These are phyloP conservation scores for Globisporangium radiosum DNA, from an alignment of 352 stramenopile species.

Conservation along the genomic window DNA sequence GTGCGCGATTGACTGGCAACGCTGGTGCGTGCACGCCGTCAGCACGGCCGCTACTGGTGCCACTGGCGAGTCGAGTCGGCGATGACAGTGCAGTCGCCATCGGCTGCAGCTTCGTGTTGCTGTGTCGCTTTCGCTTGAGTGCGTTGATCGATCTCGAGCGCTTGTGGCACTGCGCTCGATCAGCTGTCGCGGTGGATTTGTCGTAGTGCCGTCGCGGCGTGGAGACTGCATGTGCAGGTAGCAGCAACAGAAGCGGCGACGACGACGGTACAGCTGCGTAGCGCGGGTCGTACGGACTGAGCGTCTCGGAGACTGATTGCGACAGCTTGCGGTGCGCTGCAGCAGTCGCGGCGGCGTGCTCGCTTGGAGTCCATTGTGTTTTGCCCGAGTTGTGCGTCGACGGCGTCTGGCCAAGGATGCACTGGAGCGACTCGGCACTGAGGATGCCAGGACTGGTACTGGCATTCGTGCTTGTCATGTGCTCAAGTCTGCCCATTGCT, in stretches of 20 bases:
- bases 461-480: background rate
- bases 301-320: background rate
- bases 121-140: constrained; percentile 3
- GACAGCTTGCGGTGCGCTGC: background rate
- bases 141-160: background rate
- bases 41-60: background rate
- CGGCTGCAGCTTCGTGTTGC: background rate
- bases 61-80: background rate
- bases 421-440: constrained; percentile 21
- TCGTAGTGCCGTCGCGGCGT: background rate
- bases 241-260: background rate
- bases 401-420: constrained; percentile 5
- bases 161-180: background rate
- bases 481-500: too few relatives aligned
- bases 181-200: background rate
- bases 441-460: constrained; percentile 13
- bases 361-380: background rate
- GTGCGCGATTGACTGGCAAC: background rate
- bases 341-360: background rate
- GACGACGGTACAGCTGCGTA: background rate
- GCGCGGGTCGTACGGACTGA: constrained; percentile 11
- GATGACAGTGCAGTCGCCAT: background rate
- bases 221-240: background rate
- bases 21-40: too few relatives aligned
- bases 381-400: background rate